A percentile compares a stretch with the other conserved stretches of the same genome.
Conservation (phyloP, 179 eudicot genomes). For the Spinacia oleracea region DNA sequence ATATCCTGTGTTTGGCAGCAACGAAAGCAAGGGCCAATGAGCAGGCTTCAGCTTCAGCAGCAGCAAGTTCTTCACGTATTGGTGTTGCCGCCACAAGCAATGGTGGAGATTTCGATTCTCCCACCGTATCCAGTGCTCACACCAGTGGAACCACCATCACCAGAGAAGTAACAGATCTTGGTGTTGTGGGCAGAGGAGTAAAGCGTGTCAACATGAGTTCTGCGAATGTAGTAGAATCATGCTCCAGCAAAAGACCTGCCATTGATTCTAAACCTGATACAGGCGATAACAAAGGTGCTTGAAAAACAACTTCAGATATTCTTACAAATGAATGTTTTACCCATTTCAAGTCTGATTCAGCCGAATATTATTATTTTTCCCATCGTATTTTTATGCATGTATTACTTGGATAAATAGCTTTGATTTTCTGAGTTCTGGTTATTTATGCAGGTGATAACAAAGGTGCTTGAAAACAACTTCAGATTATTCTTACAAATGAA, state of each 20-base stretch:
- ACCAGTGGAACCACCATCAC: slow-evolving; percentile 48
- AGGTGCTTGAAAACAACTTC: slow-evolving; percentile 44
- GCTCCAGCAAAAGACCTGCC: slow-evolving; percentile 53
- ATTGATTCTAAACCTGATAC: slow-evolving; percentile 42
- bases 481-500: slow-evolving; percentile 9
- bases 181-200: slow-evolving; percentile 86
- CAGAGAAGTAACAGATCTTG: slow-evolving; percentile 66
- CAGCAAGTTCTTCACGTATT: slow-evolving; percentile 53
- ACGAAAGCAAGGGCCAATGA: slow-evolving; percentile 55
- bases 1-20: slow-evolving; percentile 58
- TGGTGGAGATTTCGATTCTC: slow-evolving; percentile 52
- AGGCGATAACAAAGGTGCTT: slow-evolving; percentile 46
- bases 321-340: neutral
- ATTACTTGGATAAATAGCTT: slow-evolving; percentile 17
- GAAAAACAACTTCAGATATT: slow-evolving; percentile 36
- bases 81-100: slow-evolving; percentile 37
- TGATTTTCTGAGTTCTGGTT: neutral
- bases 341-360: neutral
- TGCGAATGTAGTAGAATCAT: slow-evolving; percentile 32
- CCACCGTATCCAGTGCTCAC: slow-evolving; percentile 67
- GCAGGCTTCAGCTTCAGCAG: slow-evolving; percentile 38
- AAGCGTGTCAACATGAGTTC: slow-evolving; percentile 64
- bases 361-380: neutral
- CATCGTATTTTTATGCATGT: neutral
- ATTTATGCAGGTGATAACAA: slow-evolving; percentile 41